Conservation (phyloP, 352 stramenopile species). For the Phytopythium litorale region DNA sequence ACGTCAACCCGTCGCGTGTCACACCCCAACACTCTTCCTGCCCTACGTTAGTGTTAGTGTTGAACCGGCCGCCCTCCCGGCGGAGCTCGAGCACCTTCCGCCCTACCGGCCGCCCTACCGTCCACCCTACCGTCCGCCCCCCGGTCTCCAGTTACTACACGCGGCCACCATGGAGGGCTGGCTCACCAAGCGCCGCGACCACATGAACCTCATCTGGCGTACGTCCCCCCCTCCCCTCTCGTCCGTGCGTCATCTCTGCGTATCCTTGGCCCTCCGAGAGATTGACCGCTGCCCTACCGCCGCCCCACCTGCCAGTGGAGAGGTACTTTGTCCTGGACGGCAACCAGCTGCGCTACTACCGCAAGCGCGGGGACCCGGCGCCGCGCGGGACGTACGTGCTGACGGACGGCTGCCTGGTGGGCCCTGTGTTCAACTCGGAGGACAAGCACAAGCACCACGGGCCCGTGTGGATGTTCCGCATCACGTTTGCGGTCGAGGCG, state of each 20-base stretch:
- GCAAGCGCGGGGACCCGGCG: conserved; percentile 78
- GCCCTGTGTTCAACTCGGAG: conserved; percentile 81
- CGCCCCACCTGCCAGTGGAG: conserved; percentile 38
- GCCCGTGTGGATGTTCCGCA: conserved; percentile 88
- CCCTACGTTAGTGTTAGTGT: not conserved
- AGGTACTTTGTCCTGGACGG: conserved; percentile 86
- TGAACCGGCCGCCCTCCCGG: not conserved
- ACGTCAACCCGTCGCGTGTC: not conserved
- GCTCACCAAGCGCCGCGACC: conserved; percentile 85
- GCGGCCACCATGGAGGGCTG: conserved; percentile 71
- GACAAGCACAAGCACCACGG: conserved; percentile 88
- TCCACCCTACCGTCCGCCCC: not conserved
- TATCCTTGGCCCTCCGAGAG: too few relatives aligned
- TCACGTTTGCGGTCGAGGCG: conserved; percentile 72
- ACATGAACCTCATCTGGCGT: conserved; percentile 92
- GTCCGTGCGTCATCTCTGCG: not conserved
- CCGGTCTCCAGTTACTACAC: not conserved
- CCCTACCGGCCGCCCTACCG: conserved; percentile 3
- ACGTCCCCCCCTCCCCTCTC: conserved; percentile 17
- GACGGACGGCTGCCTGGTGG: conserved; percentile 75
- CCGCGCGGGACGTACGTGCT: conserved; percentile 83
- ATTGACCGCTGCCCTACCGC: not conserved
- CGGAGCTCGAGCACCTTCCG: not conserved
- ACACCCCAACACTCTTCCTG: not conserved
- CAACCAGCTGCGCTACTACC: conserved; percentile 85